Conservation (phyloP, 2,329 filamentous ascomycete species). For the Ophiocordyceps camponoti-rufipedis region DNA sequence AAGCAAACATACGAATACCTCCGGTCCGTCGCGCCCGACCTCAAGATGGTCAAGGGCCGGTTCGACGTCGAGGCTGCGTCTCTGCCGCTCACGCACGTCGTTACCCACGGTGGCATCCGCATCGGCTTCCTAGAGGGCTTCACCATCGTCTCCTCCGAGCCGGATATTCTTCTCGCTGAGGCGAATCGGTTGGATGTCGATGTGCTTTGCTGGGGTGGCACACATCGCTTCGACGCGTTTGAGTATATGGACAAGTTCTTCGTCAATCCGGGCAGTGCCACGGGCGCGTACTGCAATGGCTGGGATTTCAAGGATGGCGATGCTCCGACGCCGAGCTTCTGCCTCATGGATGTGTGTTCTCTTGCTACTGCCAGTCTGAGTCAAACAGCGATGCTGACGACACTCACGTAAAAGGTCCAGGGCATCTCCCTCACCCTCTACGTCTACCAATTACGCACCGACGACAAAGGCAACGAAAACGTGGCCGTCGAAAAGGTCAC, state of each 20-base stretch:
- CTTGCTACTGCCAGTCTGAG: no score
- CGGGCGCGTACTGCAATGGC: constrained; percentile 41
- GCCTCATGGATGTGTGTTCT: constrained; percentile 86
- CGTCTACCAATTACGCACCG: constrained; percentile 73
- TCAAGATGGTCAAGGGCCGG: constrained; percentile 51
- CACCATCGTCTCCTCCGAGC: constrained; percentile 47
- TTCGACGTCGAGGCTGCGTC: constrained; percentile 50
- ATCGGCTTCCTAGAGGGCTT: constrained; percentile 53
- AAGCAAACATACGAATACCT: constrained; percentile 67
- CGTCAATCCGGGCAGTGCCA: constrained; percentile 49
- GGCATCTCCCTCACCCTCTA: constrained; percentile 91
- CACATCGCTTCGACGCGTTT: constrained; percentile 50
- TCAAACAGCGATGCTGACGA: no score
- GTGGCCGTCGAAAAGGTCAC: constrained; percentile 77
- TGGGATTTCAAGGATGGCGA: constrained; percentile 37
- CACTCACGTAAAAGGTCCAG: constrained; percentile 47
- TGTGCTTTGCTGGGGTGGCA: constrained; percentile 51
- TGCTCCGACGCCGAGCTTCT: constrained; percentile 78
- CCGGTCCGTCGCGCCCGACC: constrained; percentile 52
- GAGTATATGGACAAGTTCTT: constrained; percentile 63
- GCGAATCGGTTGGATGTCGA: constrained; percentile 51
- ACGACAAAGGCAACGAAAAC: constrained; percentile 58
- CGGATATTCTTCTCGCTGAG: constrained; percentile 47
- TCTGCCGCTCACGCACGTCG: constrained; percentile 45
- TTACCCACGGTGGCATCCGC: constrained; percentile 46